phyloP scores from a whole-genome alignment of 208 protist genomes.

The Phytomonas sp. region DNA sequence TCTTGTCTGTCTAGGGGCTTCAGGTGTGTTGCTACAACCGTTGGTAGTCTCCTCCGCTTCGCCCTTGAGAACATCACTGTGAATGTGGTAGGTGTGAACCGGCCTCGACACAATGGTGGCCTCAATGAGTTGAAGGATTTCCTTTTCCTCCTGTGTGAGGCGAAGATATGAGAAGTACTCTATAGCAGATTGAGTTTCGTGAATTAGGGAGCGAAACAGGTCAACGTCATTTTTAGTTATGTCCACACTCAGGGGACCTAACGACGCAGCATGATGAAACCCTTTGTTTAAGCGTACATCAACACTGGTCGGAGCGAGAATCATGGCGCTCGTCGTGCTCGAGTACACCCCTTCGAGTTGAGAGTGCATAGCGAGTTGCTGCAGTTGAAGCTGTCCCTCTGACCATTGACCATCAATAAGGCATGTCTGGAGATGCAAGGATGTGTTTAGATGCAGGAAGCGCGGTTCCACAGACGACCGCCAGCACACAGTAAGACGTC shows the following conservation, averaged over 20 bases:
- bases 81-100: not conserved
- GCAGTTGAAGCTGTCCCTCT: slow-evolving; percentile 18
- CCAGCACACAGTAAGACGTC: not conserved
- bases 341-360: slow-evolving; percentile 14
- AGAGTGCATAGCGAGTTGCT: slow-evolving; percentile 15
- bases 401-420: slow-evolving; percentile 14
- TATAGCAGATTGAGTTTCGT: slow-evolving; percentile 18
- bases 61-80: not conserved
- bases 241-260: slow-evolving; percentile 25
- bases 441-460: slow-evolving; percentile 15
- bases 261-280: slow-evolving; percentile 29
- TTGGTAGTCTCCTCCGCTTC: not conserved
- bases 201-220: slow-evolving; percentile 20
- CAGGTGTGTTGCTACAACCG: not conserved
- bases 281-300: slow-evolving; percentile 22
- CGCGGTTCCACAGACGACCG: not conserved
- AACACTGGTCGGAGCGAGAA: slow-evolving; percentile 30
- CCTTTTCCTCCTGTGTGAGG: slow-evolving; percentile 24
- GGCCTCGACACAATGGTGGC: slow-evolving; percentile 26
- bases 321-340: slow-evolving; percentile 30
- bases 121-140: slow-evolving; percentile 23
- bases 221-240: slow-evolving; percentile 28
- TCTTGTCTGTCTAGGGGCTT: not conserved
- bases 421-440: slow-evolving; percentile 11
- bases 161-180: slow-evolving; percentile 19